Conservation (phyloP, 2,329 filamentous ascomycete species). For the Diplodia corticola region DNA sequence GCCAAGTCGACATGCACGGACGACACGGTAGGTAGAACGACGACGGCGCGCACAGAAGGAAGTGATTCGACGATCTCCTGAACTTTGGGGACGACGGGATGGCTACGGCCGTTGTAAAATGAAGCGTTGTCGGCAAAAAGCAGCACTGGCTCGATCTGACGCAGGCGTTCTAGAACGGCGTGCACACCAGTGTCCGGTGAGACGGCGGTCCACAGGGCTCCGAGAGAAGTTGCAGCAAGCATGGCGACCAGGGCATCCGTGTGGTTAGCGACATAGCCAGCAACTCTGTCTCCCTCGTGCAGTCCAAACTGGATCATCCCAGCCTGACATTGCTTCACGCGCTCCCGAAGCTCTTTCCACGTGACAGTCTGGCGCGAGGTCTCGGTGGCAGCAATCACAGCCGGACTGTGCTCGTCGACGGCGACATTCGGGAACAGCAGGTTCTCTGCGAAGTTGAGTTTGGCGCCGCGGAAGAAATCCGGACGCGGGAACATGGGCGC, state of each 20-base stretch:
- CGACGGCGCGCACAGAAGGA: constrained; percentile 65
- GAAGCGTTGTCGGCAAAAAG: constrained; percentile 87
- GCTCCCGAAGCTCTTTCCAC: constrained; percentile 78
- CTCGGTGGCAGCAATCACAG: constrained; percentile 82
- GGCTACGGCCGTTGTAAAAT: constrained; percentile 87
- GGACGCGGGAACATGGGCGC: constrained; percentile 83
- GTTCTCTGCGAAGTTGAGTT: constrained; percentile 93
- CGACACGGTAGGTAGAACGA: constrained; percentile 69
- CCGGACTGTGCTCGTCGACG: constrained; percentile 61
- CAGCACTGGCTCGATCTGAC: constrained; percentile 79
- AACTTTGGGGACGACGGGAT: constrained; percentile 78
- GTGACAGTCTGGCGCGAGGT: constrained; percentile 63
- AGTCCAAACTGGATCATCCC: constrained; percentile 69
- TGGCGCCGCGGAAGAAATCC: constrained; percentile 76
- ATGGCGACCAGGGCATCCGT: constrained; percentile 83
- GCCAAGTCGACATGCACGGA: constrained; percentile 44
- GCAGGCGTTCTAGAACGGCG: constrained; percentile 82
- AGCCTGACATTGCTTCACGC: constrained; percentile 71
- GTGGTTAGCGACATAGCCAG: constrained; percentile 85
- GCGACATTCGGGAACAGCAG: constrained; percentile 69
- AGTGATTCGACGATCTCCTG: constrained; percentile 71
- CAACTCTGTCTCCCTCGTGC: constrained; percentile 60
- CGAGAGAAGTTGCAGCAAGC: constrained; percentile 77
- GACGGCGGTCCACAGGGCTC: constrained; percentile 89
- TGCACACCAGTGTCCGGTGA: constrained; percentile 90